Evolutionary conservation across 1,139 yeast genomes (phyloP).

Genomic region (Candida neerlandica): DNA sequence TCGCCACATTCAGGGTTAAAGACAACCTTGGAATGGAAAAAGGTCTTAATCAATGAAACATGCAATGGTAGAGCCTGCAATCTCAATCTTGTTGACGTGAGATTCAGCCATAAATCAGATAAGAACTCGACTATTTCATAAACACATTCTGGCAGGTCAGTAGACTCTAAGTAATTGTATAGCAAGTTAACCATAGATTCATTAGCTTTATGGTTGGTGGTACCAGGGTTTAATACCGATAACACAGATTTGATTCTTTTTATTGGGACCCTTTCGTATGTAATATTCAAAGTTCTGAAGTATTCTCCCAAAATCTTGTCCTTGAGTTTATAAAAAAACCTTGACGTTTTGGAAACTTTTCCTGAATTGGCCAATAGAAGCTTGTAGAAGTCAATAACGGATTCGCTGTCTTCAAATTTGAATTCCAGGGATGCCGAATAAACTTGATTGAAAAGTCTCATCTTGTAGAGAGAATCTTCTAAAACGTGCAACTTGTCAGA

Average conservation of each 20-base stretch:
- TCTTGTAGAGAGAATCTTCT: conserved; percentile 30
- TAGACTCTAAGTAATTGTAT: conserved; percentile 12
- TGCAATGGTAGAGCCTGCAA: conserved; percentile 70
- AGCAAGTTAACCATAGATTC: conserved; percentile 26
- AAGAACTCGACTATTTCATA: conserved; percentile 33
- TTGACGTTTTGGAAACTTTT: conserved; percentile 25
- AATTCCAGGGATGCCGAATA: conserved; percentile 7
- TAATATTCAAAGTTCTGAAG: conserved; percentile 22
- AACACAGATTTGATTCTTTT: conserved; percentile 15
- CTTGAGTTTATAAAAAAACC: conserved; percentile 45
- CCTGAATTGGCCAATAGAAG: conserved; percentile 26
- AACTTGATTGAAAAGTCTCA: conserved; percentile 35
- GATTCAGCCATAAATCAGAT: conserved; percentile 55
- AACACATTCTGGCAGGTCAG: conserved; percentile 3
- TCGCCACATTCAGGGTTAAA: conserved; percentile 23
- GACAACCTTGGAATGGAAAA: conserved; percentile 32
- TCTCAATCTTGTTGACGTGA: conserved; percentile 63
- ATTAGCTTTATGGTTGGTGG: conserved; percentile 30
- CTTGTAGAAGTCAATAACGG: conserved; percentile 21
- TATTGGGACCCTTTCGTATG: conserved; percentile 9
- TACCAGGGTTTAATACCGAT: conserved; percentile 22
- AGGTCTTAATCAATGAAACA: conserved; percentile 48
- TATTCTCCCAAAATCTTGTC: conserved; percentile 43
- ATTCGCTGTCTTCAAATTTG: conserved; percentile 6
- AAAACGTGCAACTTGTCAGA: conserved; percentile 32